Evolutionary conservation across 352 stramenopile species (phyloP).

Genomic region (Phytophthora foliorum): DNA sequence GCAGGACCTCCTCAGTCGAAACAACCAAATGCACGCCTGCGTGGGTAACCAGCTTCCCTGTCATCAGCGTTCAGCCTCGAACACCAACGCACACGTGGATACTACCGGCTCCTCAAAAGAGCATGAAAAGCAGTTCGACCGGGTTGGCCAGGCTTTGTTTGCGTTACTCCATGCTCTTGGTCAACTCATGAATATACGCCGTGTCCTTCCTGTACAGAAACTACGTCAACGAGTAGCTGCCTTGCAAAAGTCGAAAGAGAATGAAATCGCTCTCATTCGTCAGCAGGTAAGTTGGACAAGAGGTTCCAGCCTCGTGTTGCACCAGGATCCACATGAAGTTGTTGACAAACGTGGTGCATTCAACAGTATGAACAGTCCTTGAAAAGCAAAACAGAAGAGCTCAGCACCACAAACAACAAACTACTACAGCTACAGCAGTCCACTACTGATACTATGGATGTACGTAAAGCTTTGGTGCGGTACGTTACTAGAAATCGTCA

Average conservation of each 20-base stretch:
- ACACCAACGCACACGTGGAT: constrained; percentile 27
- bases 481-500: background rate
- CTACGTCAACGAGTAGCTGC: constrained; percentile 57
- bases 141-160: constrained; percentile 13
- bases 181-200: background rate
- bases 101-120: constrained; percentile 27
- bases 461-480: constrained; percentile 25
- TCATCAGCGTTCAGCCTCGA: constrained; percentile 35
- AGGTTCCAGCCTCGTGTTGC: background rate
- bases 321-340: too few relatives aligned
- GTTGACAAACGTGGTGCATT: background rate
- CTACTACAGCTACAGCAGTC: constrained; percentile 49
- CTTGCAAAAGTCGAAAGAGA: constrained; percentile 72
- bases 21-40: constrained; percentile 16
- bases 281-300: constrained; percentile 50
- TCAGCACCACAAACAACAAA: constrained; percentile 42
- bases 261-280: constrained; percentile 77
- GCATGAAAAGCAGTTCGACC: constrained; percentile 39
- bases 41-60: constrained; percentile 12
- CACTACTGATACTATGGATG: constrained; percentile 56
- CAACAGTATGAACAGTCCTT: constrained; percentile 74
- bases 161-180: background rate
- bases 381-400: constrained; percentile 59
- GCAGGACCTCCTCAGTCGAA: constrained; percentile 57
- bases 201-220: constrained; percentile 34